A percentile compares a stretch with the other conserved stretches of the same genome.
Evolutionary conservation across 2,329 filamentous ascomycete genomes (phyloP).

Genomic region (Xylariaceae sp.): DNA sequence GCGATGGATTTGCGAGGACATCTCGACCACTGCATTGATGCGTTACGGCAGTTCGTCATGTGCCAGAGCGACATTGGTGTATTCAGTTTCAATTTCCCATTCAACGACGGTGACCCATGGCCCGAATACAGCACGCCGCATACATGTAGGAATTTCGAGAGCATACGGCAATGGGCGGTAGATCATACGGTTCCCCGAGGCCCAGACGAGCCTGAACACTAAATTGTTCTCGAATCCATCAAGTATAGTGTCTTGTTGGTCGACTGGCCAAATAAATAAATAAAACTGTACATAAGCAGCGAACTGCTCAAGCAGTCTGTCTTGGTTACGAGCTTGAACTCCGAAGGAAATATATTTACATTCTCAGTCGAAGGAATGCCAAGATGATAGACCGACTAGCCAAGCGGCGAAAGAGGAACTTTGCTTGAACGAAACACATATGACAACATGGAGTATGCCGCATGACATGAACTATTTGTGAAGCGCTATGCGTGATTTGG

Average conservation of each 20-base stretch:
- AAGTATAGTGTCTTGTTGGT: constrained; percentile 2
- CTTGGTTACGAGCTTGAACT: too few relatives aligned
- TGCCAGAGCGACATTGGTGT: constrained; percentile 61
- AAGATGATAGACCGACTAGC: too few relatives aligned
- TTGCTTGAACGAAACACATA: too few relatives aligned
- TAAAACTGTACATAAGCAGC: not conserved
- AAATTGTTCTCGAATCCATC: constrained; percentile 12
- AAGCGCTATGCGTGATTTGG: too few relatives aligned
- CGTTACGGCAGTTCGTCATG: constrained; percentile 58
- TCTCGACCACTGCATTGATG: constrained; percentile 61
- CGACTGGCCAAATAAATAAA: not conserved
- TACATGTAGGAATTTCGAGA: constrained; percentile 60
- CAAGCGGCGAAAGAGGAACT: too few relatives aligned
- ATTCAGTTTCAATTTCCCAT: constrained; percentile 59
- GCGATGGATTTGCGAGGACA: constrained; percentile 51
- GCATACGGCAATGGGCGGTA: constrained; percentile 57
- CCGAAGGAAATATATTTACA: too few relatives aligned
- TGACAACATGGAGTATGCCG: too few relatives aligned
- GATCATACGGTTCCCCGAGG: constrained; percentile 52
- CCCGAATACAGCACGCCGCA: constrained; percentile 60
- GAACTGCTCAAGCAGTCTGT: too few relatives aligned
- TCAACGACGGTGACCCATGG: constrained; percentile 55
- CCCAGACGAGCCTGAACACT: constrained; percentile 41
- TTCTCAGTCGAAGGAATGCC: too few relatives aligned
- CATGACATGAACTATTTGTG: too few relatives aligned